A percentile compares a stretch with the other conserved stretches of the same genome.
These are phyloP conservation scores for Graphilbum ipis-grandicollis DNA, from an alignment of 2,329 filamentous ascomycete genomes.

Conservation along the genomic window DNA sequence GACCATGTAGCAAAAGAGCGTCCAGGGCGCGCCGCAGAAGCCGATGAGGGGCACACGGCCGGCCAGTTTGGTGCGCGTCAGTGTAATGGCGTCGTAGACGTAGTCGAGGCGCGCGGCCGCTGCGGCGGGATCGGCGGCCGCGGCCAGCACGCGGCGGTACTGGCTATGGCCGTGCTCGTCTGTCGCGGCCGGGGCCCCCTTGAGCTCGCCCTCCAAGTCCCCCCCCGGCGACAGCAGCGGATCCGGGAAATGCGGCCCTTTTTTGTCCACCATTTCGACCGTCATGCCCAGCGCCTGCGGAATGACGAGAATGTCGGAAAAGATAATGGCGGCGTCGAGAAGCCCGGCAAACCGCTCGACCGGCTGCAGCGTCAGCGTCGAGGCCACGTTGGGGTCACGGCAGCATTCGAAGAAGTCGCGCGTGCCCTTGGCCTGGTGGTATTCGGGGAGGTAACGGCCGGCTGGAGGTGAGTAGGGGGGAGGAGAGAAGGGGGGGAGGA, in stretches of 20 bases:
- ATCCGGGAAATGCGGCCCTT: slow-evolving; percentile 84
- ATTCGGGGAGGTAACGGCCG: slow-evolving; percentile 92
- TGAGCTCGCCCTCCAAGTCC: too few species aligned
- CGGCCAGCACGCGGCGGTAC: slow-evolving; percentile 59
- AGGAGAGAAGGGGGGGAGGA: too few species aligned
- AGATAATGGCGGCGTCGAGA: slow-evolving; percentile 94
- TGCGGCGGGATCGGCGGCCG: slow-evolving; percentile 65
- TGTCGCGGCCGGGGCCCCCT: slow-evolving; percentile 54
- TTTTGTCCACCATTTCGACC: slow-evolving; percentile 97
- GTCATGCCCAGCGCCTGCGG: slow-evolving; percentile 96
- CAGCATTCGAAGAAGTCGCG: slow-evolving; percentile 98
- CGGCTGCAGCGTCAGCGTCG: slow-evolving; percentile 83
- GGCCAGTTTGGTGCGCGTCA: slow-evolving; percentile 74
- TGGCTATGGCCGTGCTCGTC: too few species aligned
- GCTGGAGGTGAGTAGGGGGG: slow-evolving; percentile 36
- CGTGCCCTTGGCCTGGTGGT: slow-evolving; percentile 81
- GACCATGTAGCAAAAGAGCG: slow-evolving; percentile 95
- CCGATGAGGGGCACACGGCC: slow-evolving; percentile 87
- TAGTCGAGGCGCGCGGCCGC: slow-evolving; percentile 72
- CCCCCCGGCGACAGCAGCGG: slow-evolving; percentile 48
- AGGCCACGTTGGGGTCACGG: slow-evolving; percentile 80
- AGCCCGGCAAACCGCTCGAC: slow-evolving; percentile 82
- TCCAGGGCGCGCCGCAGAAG: slow-evolving; percentile 96
- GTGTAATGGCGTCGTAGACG: slow-evolving; percentile 86
- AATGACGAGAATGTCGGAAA: slow-evolving; percentile 95